Evolutionary conservation across 2,329 filamentous ascomycete species (phyloP), one percentile per base, ranked within the genome.

Genomic region (Fusarium multiceps): DNA sequence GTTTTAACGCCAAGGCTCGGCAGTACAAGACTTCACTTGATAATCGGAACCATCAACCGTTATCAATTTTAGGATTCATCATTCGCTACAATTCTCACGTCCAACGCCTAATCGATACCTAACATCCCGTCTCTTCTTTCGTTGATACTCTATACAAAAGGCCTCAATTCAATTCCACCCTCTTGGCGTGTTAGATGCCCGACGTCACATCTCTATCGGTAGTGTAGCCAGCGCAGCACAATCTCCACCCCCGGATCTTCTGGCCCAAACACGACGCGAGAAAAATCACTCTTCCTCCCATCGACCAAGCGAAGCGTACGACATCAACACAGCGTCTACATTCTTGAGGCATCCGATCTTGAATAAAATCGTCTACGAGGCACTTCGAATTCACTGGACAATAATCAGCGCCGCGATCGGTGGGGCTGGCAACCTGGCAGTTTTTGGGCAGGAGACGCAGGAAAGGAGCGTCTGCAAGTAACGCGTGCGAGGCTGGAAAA

Each of bases 371-470:
- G 32, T 48, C 54, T 62, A 53, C 37, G 37, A 72, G 68, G 66
- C 62, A 72, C 61, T 11, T 43, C 13, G 51, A 55, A 66, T 50
- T 60, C 62, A 69, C 68, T 73, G 68, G 67, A 50, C 50, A 55
- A 60, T 37, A 27, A 58, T 57, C 32, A 42, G 45, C 46, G 60
- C 55, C 45, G 46, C 65, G 60, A 61, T 72, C 59, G 58, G 73
- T 61, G 67, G 73, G 46, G 62, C 50, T 62, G 59, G 65, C 69
- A 59, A 75, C 73, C 72, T 75, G 73, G 73, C 73, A 71, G 54
- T 23, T 42, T 57, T 34, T 46, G 14, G 4, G 32, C 18, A 30
- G 49, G 66, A 48, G 37, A 56, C 49, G 18, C 49, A 42, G n/a
- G 23, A 40, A 40, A 51, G 48, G 18, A 53, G 23, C 34, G 16